Percentiles rank a stretch among this genome's conserved stretches.
Evolutionary conservation across 805 yeast genomes (phyloP).

Genomic region (Candida germanica): DNA sequence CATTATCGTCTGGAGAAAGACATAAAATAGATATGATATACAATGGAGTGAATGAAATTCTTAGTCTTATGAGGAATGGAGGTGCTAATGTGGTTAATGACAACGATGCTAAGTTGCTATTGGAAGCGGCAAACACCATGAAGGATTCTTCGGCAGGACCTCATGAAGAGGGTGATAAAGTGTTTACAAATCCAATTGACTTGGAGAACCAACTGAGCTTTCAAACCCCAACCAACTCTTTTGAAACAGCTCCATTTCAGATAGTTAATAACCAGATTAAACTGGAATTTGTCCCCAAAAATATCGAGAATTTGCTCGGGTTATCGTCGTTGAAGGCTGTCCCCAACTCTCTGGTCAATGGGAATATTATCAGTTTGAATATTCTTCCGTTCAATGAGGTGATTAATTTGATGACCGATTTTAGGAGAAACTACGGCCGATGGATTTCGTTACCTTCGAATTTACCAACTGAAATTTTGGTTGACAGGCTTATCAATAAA

Average conservation of each 20-base stretch:
- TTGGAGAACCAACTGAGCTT: constrained; percentile 18
- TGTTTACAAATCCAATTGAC: constrained; percentile 20
- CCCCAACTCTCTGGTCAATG: constrained; percentile 14
- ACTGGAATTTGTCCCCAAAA: constrained; percentile 26
- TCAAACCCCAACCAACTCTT: constrained; percentile 32
- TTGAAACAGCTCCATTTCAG: constrained; percentile 44
- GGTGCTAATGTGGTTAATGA: constrained; percentile 2
- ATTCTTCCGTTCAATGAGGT: constrained; percentile 50
- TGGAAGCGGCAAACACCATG: constrained; percentile 28
- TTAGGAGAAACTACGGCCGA: constrained; percentile 66
- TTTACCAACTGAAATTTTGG: constrained; percentile 45
- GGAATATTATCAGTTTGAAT: constrained; percentile 50
- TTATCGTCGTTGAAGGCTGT: constrained; percentile 8
- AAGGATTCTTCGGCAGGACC: constrained; percentile 11
- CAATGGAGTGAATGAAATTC: constrained; percentile 33
- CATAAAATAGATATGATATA: constrained; percentile 21
- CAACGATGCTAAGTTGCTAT: constrained; percentile 22
- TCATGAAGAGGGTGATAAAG: constrained; percentile 3
- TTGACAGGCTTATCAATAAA: constrained; percentile 45
- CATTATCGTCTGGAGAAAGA: constrained; percentile 1
- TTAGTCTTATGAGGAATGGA: constrained; percentile 21
- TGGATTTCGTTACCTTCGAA: constrained; percentile 73
- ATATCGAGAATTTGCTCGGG: constrained; percentile 30
- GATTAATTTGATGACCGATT: constrained; percentile 49
- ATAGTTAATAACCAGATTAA: constrained; percentile 33